phyloP scores from a whole-genome alignment of 1,284 basidiomycete genomes.

The Polyporus tsugae region DNA sequence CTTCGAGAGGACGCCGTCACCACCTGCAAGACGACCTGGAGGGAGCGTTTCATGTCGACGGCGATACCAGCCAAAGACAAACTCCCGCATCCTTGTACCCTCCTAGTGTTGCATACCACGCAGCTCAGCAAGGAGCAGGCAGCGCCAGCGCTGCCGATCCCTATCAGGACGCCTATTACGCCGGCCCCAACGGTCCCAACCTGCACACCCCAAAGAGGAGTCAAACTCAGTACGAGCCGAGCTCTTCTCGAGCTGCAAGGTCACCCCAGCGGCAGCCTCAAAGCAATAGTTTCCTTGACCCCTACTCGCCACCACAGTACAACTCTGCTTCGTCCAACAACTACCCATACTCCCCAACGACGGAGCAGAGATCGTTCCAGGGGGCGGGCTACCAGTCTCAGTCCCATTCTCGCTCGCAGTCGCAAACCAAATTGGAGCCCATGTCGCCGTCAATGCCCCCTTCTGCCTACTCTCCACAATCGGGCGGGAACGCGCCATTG shows the following conservation, averaged over 20 bases:
- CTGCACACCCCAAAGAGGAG: slow-evolving; percentile 62
- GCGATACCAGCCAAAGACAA: slow-evolving; percentile 47
- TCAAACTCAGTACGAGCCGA: slow-evolving; percentile 60
- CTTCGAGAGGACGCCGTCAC: slow-evolving; percentile 49
- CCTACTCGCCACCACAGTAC: slow-evolving; percentile 72
- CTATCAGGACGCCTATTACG: slow-evolving; percentile 74
- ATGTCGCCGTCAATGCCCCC: slow-evolving; percentile 60
- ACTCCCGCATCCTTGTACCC: slow-evolving; percentile 63
- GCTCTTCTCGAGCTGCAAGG: slow-evolving; percentile 56
- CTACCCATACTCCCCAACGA: slow-evolving; percentile 58
- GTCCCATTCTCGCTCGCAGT: slow-evolving; percentile 66
- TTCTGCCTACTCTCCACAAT: slow-evolving; percentile 59
- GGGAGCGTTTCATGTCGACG: slow-evolving; percentile 66
- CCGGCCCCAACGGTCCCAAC: slow-evolving; percentile 53
- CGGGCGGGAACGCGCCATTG: slow-evolving; percentile 45
- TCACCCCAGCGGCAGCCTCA: slow-evolving; percentile 65
- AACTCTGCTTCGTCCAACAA: slow-evolving; percentile 59
- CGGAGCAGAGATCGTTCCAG: slow-evolving; percentile 52
- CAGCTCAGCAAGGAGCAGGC: slow-evolving; percentile 40
- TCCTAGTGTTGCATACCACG: slow-evolving; percentile 63
- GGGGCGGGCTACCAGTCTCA: slow-evolving; percentile 50
- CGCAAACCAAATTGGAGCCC: slow-evolving; percentile 64
- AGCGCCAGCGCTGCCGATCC: slow-evolving; percentile 48
- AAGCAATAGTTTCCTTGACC: slow-evolving; percentile 61
- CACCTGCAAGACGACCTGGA: slow-evolving; percentile 73